A percentile compares a stretch with the other conserved stretches of the same genome.
These are phyloP conservation scores for Hemisphaericaspora lyxosophila DNA, from an alignment of 1,139 yeast species.

Conservation along the genomic window DNA sequence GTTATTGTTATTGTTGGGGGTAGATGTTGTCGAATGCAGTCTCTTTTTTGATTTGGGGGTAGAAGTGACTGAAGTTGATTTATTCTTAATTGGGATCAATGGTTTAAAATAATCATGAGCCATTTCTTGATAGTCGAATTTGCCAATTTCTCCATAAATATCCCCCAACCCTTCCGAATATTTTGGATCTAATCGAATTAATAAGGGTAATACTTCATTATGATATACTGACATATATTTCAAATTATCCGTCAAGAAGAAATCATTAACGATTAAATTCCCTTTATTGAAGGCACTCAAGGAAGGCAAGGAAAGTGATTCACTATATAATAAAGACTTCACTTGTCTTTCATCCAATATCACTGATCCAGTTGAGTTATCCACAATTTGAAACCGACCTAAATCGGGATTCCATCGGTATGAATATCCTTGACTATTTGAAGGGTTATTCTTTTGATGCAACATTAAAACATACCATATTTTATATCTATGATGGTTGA, in stretches of 20 bases:
- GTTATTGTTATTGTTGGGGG: conserved; percentile 4
- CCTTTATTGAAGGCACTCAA: conserved; percentile 35
- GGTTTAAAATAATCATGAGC: conserved; percentile 31
- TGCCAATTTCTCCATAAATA: conserved; percentile 33
- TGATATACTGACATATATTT: conserved; percentile 41
- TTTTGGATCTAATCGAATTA: conserved; percentile 28
- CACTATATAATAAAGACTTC: conserved; percentile 35
- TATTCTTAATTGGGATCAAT: conserved; percentile 22
- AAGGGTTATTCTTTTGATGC: conserved; percentile 19
- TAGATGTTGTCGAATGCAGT: conserved; percentile 5
- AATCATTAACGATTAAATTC: conserved; percentile 37
- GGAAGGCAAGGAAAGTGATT: conserved; percentile 33
- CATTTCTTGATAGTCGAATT: conserved; percentile 35
- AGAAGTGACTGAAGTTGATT: conserved; percentile 2
- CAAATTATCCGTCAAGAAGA: conserved; percentile 37
- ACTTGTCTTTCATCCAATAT: conserved; percentile 34
- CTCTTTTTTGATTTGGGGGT: conserved; percentile 17
- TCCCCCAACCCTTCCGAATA: conserved; percentile 34
- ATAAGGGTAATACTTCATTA: conserved; percentile 37
- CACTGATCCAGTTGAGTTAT: conserved; percentile 23
- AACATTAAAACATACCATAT: conserved; percentile 37
- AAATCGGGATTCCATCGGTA: conserved; percentile 40
- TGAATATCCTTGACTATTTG: conserved; percentile 25
- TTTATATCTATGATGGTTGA: conserved; percentile 39
- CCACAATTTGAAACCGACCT: conserved; percentile 38